A percentile compares a stretch with the other conserved stretches of the same genome.
phyloP scores from a whole-genome alignment of 169 alveolate species.

The Amoebophrya sp. region DNA sequence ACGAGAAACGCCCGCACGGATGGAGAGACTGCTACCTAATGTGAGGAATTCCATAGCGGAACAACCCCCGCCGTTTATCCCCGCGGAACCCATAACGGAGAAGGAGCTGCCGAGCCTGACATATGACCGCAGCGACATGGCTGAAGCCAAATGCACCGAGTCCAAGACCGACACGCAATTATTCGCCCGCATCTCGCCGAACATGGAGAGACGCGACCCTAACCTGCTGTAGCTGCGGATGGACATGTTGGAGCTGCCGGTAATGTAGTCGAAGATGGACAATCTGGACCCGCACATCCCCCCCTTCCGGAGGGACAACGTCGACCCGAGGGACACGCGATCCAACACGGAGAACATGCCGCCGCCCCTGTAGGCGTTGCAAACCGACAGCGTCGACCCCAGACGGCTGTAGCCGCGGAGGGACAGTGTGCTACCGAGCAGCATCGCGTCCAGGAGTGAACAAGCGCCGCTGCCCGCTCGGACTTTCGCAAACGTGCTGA shows the following conservation, averaged over 20 bases:
- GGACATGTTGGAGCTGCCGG: neutral
- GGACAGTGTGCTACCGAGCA: constrained; percentile 27
- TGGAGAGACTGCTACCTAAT: too few relatives aligned
- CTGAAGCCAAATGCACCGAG: neutral
- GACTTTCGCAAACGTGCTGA: neutral
- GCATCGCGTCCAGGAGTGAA: neutral
- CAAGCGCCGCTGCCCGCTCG: neutral
- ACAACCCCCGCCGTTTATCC: too few relatives aligned
- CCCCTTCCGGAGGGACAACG: neutral
- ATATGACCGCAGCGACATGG: neutral
- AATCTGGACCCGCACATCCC: neutral
- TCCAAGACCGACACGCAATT: neutral
- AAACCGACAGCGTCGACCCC: neutral
- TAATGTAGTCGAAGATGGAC: neutral
- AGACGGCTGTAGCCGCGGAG: neutral
- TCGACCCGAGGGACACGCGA: neutral
- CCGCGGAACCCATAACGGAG: too few relatives aligned
- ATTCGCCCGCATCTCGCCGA: neutral
- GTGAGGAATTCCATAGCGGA: too few relatives aligned
- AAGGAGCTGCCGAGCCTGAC: constrained; percentile 20
- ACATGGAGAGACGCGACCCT: neutral
- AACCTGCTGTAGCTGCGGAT: neutral
- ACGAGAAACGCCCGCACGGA: too few relatives aligned
- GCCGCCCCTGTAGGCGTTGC: neutral
- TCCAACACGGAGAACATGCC: neutral